Base-by-base conservation (phyloP, 768 basidiomycete species). In the Naganishia randhawae region DNA sequence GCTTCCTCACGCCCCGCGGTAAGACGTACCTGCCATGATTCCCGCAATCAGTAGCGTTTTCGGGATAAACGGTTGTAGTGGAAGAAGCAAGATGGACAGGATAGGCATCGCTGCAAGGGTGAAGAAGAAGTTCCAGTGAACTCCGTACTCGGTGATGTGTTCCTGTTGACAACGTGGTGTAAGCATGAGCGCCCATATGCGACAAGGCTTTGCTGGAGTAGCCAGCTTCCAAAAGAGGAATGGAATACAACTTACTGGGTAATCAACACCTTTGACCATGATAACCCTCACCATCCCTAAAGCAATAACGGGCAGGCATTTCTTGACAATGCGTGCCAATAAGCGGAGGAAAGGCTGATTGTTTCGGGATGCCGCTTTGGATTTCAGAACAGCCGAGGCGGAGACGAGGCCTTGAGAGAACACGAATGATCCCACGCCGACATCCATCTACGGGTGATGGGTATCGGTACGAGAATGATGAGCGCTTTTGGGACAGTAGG, bases 371-470 rank as follows among this genome's bases (percentile, higher is more conserved):
- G 62, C 17, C 22, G 64, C 32, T 10, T 61, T 50, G 35, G 64
- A 32, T 72, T 86, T 89, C 33, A 94, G 81, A 31, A 92, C 77
- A 0, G 91, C 88, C 50, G 89, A 86, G 0, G 91, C 88, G n/a
- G 92, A 92, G 6, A 93, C 87, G 50, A 99, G 79, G 25, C 96
- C 96, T 76, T 94, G 90, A 0, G 95, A 93, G 78, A 96, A 98
- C 14, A 98, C 91, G 71, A 99, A 98, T 0, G 94, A 92, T 14
- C 96, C 96, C 1, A 97, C 95, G 13, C 96, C 96, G 14, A 93
- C 80, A 75, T 99, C 96, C 96, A 98, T 99, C 95, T 99, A 70
- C n/a, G n/a, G n/a, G n/a, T n/a, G n/a, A n/a, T n/a, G n/a, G n/a
- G n/a, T n/a, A n/a, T n/a, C n/a, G n/a, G n/a, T n/a, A n/a, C n/a